Evolutionary conservation across 1,284 basidiomycete species (phyloP).

Genomic region (Tilletia setariae): DNA sequence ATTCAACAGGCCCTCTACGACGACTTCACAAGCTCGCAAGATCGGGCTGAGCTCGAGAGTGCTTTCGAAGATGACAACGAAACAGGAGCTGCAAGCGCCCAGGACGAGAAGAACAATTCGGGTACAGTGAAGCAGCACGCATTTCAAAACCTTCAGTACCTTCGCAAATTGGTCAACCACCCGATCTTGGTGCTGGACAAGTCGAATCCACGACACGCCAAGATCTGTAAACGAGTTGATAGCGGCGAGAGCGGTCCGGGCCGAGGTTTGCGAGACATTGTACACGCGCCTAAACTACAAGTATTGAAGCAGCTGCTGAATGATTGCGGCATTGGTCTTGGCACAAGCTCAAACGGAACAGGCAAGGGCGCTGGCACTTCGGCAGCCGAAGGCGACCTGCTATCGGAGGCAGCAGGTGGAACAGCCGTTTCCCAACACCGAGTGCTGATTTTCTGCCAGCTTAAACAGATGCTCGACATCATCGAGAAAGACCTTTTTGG

Average conservation of each 20-base stretch:
- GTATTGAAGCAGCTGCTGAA: constrained; percentile 84
- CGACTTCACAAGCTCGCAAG: constrained; percentile 69
- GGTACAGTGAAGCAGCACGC: constrained; percentile 60
- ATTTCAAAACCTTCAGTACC: constrained; percentile 73
- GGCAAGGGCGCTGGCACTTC: not conserved
- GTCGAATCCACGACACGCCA: constrained; percentile 56
- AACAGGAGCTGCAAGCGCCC: constrained; percentile 59
- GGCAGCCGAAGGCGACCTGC: constrained; percentile 57
- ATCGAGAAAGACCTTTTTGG: constrained; percentile 93
- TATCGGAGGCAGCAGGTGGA: constrained; percentile 56
- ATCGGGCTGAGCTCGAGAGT: constrained; percentile 58
- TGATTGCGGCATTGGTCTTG: constrained; percentile 87
- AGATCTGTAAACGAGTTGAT: constrained; percentile 65
- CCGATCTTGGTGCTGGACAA: constrained; percentile 61
- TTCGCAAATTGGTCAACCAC: constrained; percentile 97
- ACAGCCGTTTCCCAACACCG: constrained; percentile 81
- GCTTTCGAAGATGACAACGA: constrained; percentile 41
- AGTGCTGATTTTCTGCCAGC: constrained; percentile 97
- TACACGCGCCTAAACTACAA: constrained; percentile 88
- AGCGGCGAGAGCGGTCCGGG: constrained; percentile 21
- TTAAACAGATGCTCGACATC: constrained; percentile 98
- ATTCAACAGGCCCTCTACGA: constrained; percentile 66
- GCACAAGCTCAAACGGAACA: constrained; percentile 31
- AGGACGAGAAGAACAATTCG: constrained; percentile 57
- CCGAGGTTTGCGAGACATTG: constrained; percentile 68